phyloP scores from a whole-genome alignment of 1,284 basidiomycete species.

The Pholiota adiposa region DNA sequence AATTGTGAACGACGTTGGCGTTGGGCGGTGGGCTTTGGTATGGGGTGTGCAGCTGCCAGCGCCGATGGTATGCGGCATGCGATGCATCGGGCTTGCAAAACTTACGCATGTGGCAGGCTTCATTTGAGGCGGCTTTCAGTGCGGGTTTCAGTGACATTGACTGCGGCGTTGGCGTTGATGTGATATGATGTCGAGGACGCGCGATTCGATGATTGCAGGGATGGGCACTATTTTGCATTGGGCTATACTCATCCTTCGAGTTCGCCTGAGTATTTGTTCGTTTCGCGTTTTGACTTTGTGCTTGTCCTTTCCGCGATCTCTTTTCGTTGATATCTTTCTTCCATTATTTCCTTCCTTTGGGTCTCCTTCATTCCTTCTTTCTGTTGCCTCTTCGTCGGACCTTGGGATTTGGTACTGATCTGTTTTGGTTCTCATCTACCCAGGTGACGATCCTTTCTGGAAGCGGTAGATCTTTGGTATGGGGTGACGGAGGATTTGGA shows the following conservation, averaged over 20 bases:
- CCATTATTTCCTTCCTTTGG: neutral
- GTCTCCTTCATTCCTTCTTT: neutral
- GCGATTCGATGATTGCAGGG: neutral
- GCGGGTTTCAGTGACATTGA: neutral
- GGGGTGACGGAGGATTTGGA: constrained; percentile 69
- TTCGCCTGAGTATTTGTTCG: neutral
- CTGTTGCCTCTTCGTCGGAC: neutral
- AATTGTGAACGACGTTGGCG: neutral
- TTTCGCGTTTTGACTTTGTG: neutral
- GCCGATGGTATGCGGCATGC: neutral
- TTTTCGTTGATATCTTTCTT: neutral
- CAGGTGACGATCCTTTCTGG: constrained; percentile 64
- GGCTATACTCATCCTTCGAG: neutral
- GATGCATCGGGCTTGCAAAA: neutral
- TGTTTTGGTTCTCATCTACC: neutral
- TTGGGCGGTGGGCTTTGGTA: neutral
- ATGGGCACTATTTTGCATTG: neutral
- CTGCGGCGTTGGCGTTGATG: neutral
- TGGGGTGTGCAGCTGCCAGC: neutral
- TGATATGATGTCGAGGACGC: constrained; percentile 1
- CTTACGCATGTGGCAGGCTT: no score
- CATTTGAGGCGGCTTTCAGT: neutral
- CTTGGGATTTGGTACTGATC: no score
- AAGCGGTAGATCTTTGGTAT: constrained; percentile 54
- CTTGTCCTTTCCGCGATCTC: neutral